Evolutionary conservation across 139 green algal genomes (phyloP), one percentile per base, ranked within the genome.

Genomic region (Chlorella sp.): DNA sequence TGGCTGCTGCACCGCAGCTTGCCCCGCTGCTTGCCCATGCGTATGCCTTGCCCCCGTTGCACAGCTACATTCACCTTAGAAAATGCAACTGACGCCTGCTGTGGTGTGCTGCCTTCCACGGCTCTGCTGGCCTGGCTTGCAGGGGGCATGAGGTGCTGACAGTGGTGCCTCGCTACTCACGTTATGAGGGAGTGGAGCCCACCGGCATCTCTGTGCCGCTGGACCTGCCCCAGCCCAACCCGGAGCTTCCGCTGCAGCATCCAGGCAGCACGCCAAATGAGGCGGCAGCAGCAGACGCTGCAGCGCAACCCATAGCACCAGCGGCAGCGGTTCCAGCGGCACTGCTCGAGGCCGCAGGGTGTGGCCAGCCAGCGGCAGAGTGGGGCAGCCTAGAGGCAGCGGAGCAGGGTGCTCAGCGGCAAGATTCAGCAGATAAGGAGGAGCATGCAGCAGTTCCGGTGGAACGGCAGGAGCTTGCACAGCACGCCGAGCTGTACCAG

Each of bases 91-190:
- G 30, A 2, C 11, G 8, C 11, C 44, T 24, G 7, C 11, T 43
- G 73, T 43, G 6, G 20, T 46, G n/a, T 46, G 67, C 67, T 46
- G 34, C 34, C n/a, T n/a, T n/a, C n/a, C n/a, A n/a, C n/a, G n/a
- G n/a, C n/a, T n/a, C 34, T 74, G n/a, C 36, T 3, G 5, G 24
- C 26, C 14, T 13, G 64, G 1, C 48, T 3, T 87, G 70, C 89
- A 96, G 93, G 38, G 94, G 93, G 3, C 93, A 96, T 69, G 81
- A 80, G 5, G 95, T 98, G 19, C 96, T 98, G 90, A 98, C 93
- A 0, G 93, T 98, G 0, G 89, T 92, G 30, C 95, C 95, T 0
- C 75, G 87, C 16, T 98, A 98, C 56, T 46, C 64, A 3, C 43
- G 84, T 3, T 96, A 96, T 83, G 24, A 40, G 0, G 93, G 94